A percentile compares a stretch with the other conserved stretches of the same genome.
Evolutionary conservation across 768 basidiomycete genomes (phyloP).

Genomic region (Fomitopsis serialis): DNA sequence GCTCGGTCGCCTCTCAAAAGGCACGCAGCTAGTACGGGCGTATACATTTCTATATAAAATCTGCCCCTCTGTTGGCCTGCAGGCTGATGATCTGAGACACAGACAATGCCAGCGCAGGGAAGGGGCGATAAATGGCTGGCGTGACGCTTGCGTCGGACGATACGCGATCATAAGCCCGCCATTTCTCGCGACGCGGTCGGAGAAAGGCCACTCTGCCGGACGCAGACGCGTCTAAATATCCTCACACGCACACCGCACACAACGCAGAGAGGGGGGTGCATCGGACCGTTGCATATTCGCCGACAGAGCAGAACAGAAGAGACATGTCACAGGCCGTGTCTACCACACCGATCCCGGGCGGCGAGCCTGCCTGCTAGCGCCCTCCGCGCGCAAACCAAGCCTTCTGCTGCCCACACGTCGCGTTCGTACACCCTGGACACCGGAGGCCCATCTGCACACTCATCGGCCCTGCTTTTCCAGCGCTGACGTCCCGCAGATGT

Average conservation of each 20-base stretch:
- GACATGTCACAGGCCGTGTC: neutral
- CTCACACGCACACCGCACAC: neutral
- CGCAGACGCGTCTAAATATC: neutral
- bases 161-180: neutral
- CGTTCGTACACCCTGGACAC: slow-evolving; percentile 92
- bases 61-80: neutral
- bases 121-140: neutral
- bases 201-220: neutral
- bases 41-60: neutral
- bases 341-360: neutral
- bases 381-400: slow-evolving; percentile 85
- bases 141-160: neutral
- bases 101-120: neutral
- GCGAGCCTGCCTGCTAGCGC: slow-evolving; percentile 12
- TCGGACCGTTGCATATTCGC: neutral
- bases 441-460: slow-evolving; percentile 80
- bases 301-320: neutral
- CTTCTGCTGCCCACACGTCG: slow-evolving; percentile 83
- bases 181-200: neutral
- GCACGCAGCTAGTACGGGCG: neutral
- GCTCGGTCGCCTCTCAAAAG: neutral
- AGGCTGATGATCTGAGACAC: neutral
- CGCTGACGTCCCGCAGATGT: slow-evolving; percentile 63
- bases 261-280: neutral
- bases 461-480: slow-evolving; percentile 53